phyloP scores from a whole-genome alignment of 306 rosid genomes.

The Castanopsis chinensis region DNA sequence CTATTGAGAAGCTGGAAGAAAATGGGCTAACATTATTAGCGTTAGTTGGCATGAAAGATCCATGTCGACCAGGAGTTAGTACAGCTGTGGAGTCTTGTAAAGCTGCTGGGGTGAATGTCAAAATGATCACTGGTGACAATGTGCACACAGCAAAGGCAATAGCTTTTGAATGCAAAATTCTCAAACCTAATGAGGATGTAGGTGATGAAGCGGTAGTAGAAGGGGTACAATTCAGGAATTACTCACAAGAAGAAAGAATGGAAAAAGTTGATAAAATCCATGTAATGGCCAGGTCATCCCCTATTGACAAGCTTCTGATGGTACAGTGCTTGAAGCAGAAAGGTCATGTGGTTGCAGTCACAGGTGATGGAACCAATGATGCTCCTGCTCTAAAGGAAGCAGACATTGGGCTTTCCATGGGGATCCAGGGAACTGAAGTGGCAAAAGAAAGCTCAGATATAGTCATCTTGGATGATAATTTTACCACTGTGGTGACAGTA shows the following conservation, averaged over 20 bases:
- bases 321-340: constrained; percentile 25
- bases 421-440: constrained; percentile 31
- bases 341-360: constrained; percentile 33
- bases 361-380: constrained; percentile 30
- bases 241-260: constrained; percentile 21
- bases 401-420: constrained; percentile 34
- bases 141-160: constrained; percentile 27
- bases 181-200: not conserved
- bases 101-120: constrained; percentile 25
- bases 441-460: constrained; percentile 34
- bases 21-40: constrained; percentile 10
- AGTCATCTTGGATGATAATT: constrained; percentile 23
- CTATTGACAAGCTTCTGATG: constrained; percentile 25
- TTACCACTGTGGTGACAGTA: constrained; percentile 13
- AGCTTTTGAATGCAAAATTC: constrained; percentile 25
- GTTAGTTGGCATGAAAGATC: constrained; percentile 24
- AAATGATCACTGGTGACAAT: constrained; percentile 30
- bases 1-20: constrained; percentile 14
- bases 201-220: constrained; percentile 4
- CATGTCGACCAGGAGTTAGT: constrained; percentile 22
- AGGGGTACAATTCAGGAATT: constrained; percentile 20
- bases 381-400: constrained; percentile 32
- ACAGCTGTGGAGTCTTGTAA: constrained; percentile 20
- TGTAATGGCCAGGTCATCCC: constrained; percentile 33
- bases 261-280: constrained; percentile 13